phyloP scores from a whole-genome alignment of 169 alveolate genomes.

The Perkinsus olseni region DNA sequence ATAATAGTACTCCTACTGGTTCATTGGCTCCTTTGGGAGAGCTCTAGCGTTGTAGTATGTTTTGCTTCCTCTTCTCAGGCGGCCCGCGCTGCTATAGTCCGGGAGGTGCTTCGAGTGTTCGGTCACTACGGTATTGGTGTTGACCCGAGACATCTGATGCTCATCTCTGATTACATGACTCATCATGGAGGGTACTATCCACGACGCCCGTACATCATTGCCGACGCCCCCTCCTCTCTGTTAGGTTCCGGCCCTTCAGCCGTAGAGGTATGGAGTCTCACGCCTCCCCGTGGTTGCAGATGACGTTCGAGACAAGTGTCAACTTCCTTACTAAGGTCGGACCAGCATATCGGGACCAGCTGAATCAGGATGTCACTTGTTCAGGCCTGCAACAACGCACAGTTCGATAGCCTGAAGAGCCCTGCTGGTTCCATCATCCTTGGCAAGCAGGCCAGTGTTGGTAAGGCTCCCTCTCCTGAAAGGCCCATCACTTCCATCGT shows the following conservation, averaged over 20 bases:
- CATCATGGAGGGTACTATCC: constrained; percentile 70
- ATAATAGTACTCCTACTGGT: not conserved
- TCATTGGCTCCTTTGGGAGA: too few species aligned
- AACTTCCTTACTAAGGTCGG: constrained; percentile 74
- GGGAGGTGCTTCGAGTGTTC: constrained; percentile 87
- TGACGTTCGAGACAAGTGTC: constrained; percentile 94
- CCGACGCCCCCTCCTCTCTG: not conserved
- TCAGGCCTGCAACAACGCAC: not conserved
- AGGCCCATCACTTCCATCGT: too few species aligned
- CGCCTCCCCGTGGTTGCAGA: constrained; percentile 87
- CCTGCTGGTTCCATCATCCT: not conserved
- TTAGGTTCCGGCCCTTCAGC: not conserved
- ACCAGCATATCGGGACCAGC: not conserved
- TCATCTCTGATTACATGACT: constrained; percentile 95
- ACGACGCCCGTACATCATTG: too few species aligned
- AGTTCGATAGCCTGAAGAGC: not conserved
- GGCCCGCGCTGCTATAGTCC: constrained; percentile 85
- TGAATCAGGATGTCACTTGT: not conserved
- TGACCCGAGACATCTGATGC: constrained; percentile 87
- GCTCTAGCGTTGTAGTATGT: not conserved
- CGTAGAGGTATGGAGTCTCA: constrained; percentile 70
- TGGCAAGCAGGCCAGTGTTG: constrained; percentile 3
- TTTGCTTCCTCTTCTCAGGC: constrained; percentile 49
- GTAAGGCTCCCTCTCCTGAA: too few species aligned
- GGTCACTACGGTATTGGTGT: constrained; percentile 91